These are phyloP conservation scores for Rhizopogon vinicolor DNA, from an alignment of 768 basidiomycete species.

Conservation along the genomic window DNA sequence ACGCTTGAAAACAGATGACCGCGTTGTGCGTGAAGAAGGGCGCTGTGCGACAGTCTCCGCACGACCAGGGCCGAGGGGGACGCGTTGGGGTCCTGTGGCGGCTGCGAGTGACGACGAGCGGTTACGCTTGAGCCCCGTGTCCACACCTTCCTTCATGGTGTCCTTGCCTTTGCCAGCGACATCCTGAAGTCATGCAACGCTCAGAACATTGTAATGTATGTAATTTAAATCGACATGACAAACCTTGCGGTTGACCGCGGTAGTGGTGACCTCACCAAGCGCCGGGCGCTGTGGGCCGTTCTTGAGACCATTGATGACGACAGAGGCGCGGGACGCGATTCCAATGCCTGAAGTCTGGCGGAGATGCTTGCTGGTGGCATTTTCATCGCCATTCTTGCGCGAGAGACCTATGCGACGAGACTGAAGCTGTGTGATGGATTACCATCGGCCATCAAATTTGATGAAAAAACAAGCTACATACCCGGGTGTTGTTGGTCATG, in stretches of 20 bases:
- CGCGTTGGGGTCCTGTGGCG: slow-evolving; percentile 59
- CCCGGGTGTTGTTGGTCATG: slow-evolving; percentile 65
- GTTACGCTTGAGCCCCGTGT: slow-evolving; percentile 51
- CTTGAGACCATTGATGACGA: slow-evolving; percentile 43
- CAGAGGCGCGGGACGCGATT: slow-evolving; percentile 47
- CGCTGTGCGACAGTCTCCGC: slow-evolving; percentile 39
- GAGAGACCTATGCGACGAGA: slow-evolving; percentile 64
- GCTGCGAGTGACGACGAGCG: slow-evolving; percentile 65
- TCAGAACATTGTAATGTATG: not conserved
- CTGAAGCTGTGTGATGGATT: slow-evolving; percentile 44
- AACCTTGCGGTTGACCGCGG: slow-evolving; percentile 76
- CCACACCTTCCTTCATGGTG: slow-evolving; percentile 47
- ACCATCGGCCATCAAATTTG: not conserved
- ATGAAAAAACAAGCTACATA: slow-evolving; percentile 20
- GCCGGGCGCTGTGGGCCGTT: slow-evolving; percentile 60
- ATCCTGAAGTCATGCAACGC: slow-evolving; percentile 31
- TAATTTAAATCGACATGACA: slow-evolving; percentile 15
- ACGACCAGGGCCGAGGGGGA: slow-evolving; percentile 61
- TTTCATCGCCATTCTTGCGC: slow-evolving; percentile 76
- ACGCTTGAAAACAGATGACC: slow-evolving; percentile 34
- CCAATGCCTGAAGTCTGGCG: slow-evolving; percentile 52
- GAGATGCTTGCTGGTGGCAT: slow-evolving; percentile 62
- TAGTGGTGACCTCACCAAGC: slow-evolving; percentile 77
- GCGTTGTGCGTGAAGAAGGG: slow-evolving; percentile 23
- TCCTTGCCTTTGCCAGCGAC: slow-evolving; percentile 54